Conservation (phyloP, 805 yeast genomes). For the Myxozyma nipponensis region DNA sequence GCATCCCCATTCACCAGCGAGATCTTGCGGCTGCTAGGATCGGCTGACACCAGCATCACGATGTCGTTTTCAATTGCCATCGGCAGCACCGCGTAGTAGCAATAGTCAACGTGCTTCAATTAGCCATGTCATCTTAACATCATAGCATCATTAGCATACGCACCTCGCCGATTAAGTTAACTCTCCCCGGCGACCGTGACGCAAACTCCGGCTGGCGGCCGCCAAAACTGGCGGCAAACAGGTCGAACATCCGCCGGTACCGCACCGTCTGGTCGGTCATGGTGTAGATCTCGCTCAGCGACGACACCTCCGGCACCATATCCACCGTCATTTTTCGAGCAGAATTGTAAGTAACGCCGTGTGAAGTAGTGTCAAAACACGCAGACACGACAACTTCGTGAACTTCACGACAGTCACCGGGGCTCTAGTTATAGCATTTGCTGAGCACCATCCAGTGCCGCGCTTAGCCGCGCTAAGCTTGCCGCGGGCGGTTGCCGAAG, state of each 20-base stretch:
- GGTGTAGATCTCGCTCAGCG: slow-evolving; percentile 11
- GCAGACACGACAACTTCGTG: too few species aligned
- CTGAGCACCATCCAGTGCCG: too few species aligned
- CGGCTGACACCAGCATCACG: slow-evolving; percentile 46
- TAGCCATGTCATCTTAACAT: neutral
- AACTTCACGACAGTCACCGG: too few species aligned
- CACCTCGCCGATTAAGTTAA: slow-evolving; percentile 64
- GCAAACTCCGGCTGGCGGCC: slow-evolving; percentile 43
- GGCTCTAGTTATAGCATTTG: too few species aligned
- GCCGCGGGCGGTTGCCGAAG: too few species aligned
- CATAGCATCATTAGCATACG: neutral
- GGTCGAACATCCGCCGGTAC: slow-evolving; percentile 5
- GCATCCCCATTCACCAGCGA: neutral
- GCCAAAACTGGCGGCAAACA: slow-evolving; percentile 2
- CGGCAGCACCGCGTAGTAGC: slow-evolving; percentile 63
- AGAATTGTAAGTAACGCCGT: too few species aligned
- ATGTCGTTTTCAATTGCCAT: slow-evolving; percentile 69
- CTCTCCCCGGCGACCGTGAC: slow-evolving; percentile 67
- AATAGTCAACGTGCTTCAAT: slow-evolving; percentile 56
- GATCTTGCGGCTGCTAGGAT: neutral
- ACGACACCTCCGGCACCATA: slow-evolving; percentile 7
- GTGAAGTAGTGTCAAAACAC: too few species aligned
- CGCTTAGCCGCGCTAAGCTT: too few species aligned
- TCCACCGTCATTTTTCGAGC: slow-evolving; percentile 6
- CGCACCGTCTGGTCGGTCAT: slow-evolving; percentile 9